Conservation (phyloP, 2,329 filamentous ascomycete species). For the Ciborinia camelliae region DNA sequence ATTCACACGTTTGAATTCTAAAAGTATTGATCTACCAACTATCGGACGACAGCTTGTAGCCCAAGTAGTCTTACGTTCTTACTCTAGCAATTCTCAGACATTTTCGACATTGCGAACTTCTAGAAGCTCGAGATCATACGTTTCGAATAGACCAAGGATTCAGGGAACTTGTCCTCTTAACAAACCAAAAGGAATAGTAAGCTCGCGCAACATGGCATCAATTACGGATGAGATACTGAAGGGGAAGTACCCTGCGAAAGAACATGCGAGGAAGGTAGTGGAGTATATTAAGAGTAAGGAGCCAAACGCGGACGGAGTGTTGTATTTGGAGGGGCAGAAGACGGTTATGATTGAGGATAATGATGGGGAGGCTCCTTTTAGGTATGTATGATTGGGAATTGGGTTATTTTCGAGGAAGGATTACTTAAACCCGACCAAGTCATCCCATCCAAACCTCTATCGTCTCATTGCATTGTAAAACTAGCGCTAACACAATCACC, state of each 20-base stretch:
- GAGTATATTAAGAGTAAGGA: slow-evolving; percentile 68
- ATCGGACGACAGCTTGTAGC: neutral
- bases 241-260: slow-evolving; percentile 78
- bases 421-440: too few species aligned
- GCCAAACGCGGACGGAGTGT: slow-evolving; percentile 63
- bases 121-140: neutral
- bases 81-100: neutral
- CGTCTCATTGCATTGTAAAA: neutral
- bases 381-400: slow-evolving; percentile 47
- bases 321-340: slow-evolving; percentile 86
- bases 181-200: too few species aligned
- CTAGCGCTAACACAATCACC: slow-evolving; percentile 16
- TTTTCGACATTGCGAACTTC: neutral
- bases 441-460: too few species aligned
- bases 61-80: neutral
- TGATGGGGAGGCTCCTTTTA: slow-evolving; percentile 76
- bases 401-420: neutral
- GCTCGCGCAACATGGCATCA: slow-evolving; percentile 1
- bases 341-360: slow-evolving; percentile 84
- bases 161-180: neutral
- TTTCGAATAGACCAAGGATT: neutral
- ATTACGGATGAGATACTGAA: slow-evolving; percentile 44
- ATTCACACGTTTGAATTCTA: neutral
- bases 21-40: neutral
- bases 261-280: slow-evolving; percentile 79